phyloP scores from a whole-genome alignment of 2,329 filamentous ascomycete genomes.

The Cryphonectria carpinicola region DNA sequence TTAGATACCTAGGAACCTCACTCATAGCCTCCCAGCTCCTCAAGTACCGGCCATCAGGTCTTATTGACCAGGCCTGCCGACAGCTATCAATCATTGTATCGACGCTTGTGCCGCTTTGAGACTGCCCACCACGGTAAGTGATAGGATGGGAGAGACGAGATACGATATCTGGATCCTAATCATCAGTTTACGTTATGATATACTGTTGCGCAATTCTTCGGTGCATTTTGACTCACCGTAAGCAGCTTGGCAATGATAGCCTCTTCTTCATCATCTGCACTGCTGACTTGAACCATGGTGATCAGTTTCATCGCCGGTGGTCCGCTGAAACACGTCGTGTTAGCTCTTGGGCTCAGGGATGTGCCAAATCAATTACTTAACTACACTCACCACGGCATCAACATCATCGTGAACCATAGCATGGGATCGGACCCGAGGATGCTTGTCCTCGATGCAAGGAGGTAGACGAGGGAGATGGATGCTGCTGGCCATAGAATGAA shows the following conservation, averaged over 20 bases:
- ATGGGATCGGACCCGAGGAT: slow-evolving; percentile 62
- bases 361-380: not conserved
- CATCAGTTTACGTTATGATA: not conserved
- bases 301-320: slow-evolving; percentile 53
- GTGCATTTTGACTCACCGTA: slow-evolving; percentile 38
- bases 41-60: not conserved
- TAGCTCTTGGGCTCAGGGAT: not conserved
- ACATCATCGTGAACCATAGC: slow-evolving; percentile 63
- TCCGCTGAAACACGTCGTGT: slow-evolving; percentile 35
- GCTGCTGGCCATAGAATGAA: slow-evolving; percentile 65
- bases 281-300: slow-evolving; percentile 49
- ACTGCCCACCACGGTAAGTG: slow-evolving; percentile 22
- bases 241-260: slow-evolving; percentile 49
- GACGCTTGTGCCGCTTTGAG: slow-evolving; percentile 18
- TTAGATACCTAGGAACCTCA: not conserved
- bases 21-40: not conserved
- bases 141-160: slow-evolving; percentile 23
- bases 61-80: too few species aligned
- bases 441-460: slow-evolving; percentile 55
- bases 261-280: slow-evolving; percentile 44
- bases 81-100: not conserved
- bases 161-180: slow-evolving; percentile 18
- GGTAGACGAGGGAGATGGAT: slow-evolving; percentile 59
- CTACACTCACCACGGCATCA: slow-evolving; percentile 43
- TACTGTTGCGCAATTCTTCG: not conserved